Evolutionary conservation across 257 asterid genomes (phyloP).

Genomic region (Thymus quinquecostatus): DNA sequence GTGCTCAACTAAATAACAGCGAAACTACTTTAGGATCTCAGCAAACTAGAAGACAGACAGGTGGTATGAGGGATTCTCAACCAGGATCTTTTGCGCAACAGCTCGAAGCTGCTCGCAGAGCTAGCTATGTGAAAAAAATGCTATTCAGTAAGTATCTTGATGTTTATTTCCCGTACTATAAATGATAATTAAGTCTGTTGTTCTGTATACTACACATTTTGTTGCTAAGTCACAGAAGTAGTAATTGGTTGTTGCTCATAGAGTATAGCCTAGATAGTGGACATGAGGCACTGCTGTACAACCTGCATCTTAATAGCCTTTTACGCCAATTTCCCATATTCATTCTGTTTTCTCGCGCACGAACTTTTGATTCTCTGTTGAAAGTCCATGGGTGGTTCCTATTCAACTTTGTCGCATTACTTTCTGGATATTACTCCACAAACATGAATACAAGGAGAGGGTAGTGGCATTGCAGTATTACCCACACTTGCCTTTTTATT

Average conservation of each 20-base stretch:
- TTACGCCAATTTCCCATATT: conserved; percentile 3
- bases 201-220: not conserved
- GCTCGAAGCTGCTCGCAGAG: conserved; percentile 98
- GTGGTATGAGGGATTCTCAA: conserved; percentile 52
- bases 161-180: conserved; percentile 23
- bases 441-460: not conserved
- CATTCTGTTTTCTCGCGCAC: not conserved
- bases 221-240: not conserved
- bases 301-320: not conserved
- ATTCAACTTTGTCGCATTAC: too few species aligned
- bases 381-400: too few species aligned
- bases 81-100: conserved; percentile 88
- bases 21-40: conserved; percentile 47
- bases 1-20: conserved; percentile 37
- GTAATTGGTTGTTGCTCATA: not conserved
- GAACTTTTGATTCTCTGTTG: too few species aligned
- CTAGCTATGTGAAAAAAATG: conserved; percentile 86
- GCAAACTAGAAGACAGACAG: conserved; percentile 41
- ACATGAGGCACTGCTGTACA: not conserved
- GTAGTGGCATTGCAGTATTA: not conserved
- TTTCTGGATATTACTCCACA: too few species aligned
- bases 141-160: conserved; percentile 70
- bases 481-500: conserved; percentile 15
- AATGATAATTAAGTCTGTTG: not conserved
- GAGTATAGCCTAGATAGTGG: not conserved